Evolutionary conservation across 2,329 filamentous ascomycete genomes (phyloP).

Genomic region (Pezicula rhizophila): DNA sequence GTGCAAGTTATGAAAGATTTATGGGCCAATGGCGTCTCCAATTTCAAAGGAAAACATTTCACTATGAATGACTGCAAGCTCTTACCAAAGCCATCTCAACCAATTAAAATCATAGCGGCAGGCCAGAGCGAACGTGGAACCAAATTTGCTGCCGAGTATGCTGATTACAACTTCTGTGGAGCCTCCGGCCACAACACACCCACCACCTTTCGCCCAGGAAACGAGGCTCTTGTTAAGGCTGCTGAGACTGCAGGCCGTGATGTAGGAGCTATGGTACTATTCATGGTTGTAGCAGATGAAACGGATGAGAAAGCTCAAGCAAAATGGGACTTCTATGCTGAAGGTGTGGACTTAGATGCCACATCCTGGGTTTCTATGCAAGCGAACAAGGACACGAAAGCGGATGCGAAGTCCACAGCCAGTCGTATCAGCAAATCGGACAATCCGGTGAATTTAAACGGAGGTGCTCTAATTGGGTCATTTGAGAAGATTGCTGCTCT

Average conservation of each 20-base stretch:
- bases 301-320: conserved; percentile 22
- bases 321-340: conserved; percentile 24
- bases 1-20: conserved; percentile 26
- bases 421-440: conserved; percentile 4
- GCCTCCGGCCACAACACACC: conserved; percentile 24
- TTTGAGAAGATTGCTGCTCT: conserved; percentile 21
- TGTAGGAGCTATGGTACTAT: conserved; percentile 25
- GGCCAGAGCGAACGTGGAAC: conserved; percentile 23
- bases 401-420: conserved; percentile 21
- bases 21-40: conserved; percentile 21
- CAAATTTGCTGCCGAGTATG: conserved; percentile 22
- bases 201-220: conserved; percentile 16
- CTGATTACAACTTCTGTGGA: conserved; percentile 25
- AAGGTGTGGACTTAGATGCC: conserved; percentile 21
- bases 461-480: conserved; percentile 21
- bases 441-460: conserved; percentile 22
- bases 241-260: conserved; percentile 18
- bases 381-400: conserved; percentile 19
- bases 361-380: conserved; percentile 21
- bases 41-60: conserved; percentile 26
- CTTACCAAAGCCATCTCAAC: conserved; percentile 7
- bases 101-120: conserved; percentile 22
- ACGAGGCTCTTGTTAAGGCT: conserved; percentile 22
- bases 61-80: conserved; percentile 27
- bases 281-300: conserved; percentile 23